Conservation (phyloP, 331 rosid genomes). For the Erythrophleum ivorense region DNA sequence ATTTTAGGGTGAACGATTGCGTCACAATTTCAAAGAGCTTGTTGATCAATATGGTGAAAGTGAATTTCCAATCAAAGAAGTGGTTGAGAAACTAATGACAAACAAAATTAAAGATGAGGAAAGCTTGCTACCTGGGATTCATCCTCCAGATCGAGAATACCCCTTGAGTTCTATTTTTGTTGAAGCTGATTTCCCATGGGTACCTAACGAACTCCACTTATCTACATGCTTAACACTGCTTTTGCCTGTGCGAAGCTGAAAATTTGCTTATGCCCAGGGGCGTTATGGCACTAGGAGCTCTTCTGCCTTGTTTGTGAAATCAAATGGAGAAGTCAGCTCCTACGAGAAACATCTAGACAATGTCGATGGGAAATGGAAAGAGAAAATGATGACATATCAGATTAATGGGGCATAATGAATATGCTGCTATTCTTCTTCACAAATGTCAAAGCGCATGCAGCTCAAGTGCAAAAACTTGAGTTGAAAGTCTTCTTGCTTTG, state of each 20-base stretch:
- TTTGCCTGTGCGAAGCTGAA: conserved; percentile 4
- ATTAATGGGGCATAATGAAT: conserved; percentile 34
- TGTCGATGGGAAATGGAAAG: conserved; percentile 58
- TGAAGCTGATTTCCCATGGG: conserved; percentile 46
- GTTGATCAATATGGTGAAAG: conserved; percentile 48
- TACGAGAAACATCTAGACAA: conserved; percentile 60
- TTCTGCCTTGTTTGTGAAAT: conserved; percentile 60
- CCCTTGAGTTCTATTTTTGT: conserved; percentile 68
- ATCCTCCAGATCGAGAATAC: conserved; percentile 56
- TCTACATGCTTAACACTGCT: no score
- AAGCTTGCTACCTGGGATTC: conserved; percentile 59
- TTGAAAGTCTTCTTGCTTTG: no score
- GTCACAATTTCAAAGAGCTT: conserved; percentile 56
- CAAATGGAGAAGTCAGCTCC: conserved; percentile 60
- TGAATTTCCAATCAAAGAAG: conserved; percentile 58
- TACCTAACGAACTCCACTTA: conserved; percentile 38
- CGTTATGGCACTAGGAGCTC: conserved; percentile 80
- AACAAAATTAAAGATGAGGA: conserved; percentile 62
- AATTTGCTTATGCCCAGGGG: conserved; percentile 48
- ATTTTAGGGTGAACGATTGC: conserved; percentile 67
- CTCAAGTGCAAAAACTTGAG: no score
- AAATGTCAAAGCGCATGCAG: no score
- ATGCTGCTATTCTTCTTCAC: not conserved
- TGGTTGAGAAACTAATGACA: conserved; percentile 69
- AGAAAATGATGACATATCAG: conserved; percentile 42